Conservation (phyloP, 2,329 filamentous ascomycete genomes). For the Nemania sp. region DNA sequence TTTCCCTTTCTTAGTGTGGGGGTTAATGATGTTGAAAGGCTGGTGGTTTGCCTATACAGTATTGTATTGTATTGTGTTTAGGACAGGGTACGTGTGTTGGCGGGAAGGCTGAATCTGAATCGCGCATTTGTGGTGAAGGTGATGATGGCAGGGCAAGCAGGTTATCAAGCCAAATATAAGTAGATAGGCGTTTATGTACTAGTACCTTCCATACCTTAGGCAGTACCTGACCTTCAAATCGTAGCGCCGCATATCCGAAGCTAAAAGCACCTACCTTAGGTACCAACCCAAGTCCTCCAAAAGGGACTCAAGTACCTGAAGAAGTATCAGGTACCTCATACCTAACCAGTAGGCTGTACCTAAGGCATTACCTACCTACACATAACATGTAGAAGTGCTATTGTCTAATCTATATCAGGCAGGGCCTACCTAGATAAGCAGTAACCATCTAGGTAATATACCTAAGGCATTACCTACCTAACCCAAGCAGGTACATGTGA, state of each 20-base stretch:
- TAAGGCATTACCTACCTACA: no score
- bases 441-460: background rate
- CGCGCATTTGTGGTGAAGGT: conserved; percentile 23
- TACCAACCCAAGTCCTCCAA: background rate
- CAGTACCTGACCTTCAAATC: background rate
- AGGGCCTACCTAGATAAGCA: background rate
- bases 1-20: background rate
- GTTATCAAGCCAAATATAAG: no score
- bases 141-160: conserved; percentile 5
- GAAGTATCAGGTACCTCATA: no score
- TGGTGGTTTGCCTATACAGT: conserved; percentile 13
- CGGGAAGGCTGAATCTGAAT: conserved; percentile 41
- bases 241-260: background rate
- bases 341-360: no score
- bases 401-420: background rate
- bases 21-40: conserved; percentile 23
- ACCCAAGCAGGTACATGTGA: no score
- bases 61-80: no score
- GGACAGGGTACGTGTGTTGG: conserved; percentile 14
- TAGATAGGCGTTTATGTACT: background rate
- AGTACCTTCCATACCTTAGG: background rate
- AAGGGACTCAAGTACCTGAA: no score
- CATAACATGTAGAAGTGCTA: background rate
- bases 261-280: background rate
- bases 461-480: no score